These are phyloP conservation scores for Singerocomus inundabilis DNA, from an alignment of 1,284 basidiomycete genomes.

Conservation along the genomic window DNA sequence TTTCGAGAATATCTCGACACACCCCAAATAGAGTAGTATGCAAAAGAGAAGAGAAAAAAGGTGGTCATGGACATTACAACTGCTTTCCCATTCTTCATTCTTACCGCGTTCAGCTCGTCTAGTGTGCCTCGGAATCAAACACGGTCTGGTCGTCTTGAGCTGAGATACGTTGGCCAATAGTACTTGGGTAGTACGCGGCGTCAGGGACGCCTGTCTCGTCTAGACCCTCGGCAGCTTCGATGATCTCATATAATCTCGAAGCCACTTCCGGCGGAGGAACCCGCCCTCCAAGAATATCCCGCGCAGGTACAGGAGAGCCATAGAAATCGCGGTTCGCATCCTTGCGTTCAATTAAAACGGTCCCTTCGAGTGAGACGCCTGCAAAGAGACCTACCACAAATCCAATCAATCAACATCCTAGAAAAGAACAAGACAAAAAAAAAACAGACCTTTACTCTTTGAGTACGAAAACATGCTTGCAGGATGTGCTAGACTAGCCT, in stretches of 20 bases:
- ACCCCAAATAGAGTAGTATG: not conserved
- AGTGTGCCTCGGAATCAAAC: slow-evolving; percentile 62
- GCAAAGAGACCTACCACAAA: slow-evolving; percentile 80
- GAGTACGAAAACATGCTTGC: slow-evolving; percentile 98
- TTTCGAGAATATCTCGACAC: slow-evolving; percentile 9
- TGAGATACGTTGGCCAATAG: slow-evolving; percentile 58
- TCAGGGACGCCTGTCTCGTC: slow-evolving; percentile 80
- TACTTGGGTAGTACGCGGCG: slow-evolving; percentile 75
- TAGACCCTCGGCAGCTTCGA: slow-evolving; percentile 83
- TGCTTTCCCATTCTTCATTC: not conserved
- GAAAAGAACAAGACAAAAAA: not conserved
- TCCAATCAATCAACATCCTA: slow-evolving; percentile 1
- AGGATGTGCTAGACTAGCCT: slow-evolving; percentile 86
- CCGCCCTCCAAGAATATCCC: slow-evolving; percentile 87
- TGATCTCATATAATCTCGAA: slow-evolving; percentile 90
- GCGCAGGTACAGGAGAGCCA: slow-evolving; percentile 86
- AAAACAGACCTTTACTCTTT: slow-evolving; percentile 76
- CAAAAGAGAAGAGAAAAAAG: not conserved
- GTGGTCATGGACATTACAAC: slow-evolving; percentile 2
- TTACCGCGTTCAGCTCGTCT: not conserved
- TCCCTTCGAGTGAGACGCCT: slow-evolving; percentile 93
- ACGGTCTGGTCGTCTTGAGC: slow-evolving; percentile 55
- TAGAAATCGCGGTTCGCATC: slow-evolving; percentile 96
- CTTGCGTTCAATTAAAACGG: slow-evolving; percentile 91
- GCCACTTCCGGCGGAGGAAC: slow-evolving; percentile 97